Percentiles rank a stretch among this genome's conserved stretches.
phyloP scores from a whole-genome alignment of 108 stramenopile species.

The Skeletonema tropicum region DNA sequence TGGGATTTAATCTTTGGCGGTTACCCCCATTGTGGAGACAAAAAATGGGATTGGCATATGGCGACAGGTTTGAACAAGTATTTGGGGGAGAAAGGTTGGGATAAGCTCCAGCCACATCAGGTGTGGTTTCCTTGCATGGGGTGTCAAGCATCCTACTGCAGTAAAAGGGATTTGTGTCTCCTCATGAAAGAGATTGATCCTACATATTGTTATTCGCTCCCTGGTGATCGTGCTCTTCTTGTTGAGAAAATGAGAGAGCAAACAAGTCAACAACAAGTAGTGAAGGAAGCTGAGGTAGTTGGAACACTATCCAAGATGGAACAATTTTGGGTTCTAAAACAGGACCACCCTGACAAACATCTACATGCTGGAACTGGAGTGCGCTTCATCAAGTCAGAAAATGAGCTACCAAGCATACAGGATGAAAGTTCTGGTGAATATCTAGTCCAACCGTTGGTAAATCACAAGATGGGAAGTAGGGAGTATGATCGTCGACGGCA shows the following conservation, averaged over 20 bases:
- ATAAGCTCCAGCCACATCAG: constrained; percentile 6
- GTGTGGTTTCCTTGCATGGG: constrained; percentile 24
- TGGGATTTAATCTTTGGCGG: constrained; percentile 25
- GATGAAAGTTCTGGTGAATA: background rate
- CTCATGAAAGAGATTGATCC: constrained; percentile 8
- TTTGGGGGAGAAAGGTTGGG: constrained; percentile 7
- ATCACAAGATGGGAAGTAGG: constrained; percentile 1
- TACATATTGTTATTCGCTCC: background rate
- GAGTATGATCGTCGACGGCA: background rate
- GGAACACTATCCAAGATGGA: no score
- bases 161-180: constrained; percentile 9
- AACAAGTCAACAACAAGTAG: no score
- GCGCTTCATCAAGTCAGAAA: background rate
- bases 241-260: background rate
- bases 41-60: constrained; percentile 12
- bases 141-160: constrained; percentile 2
- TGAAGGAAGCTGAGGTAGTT: no score
- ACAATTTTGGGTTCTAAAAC: constrained; percentile 13
- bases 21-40: constrained; percentile 9
- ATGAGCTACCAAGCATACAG: background rate
- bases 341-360: constrained; percentile 4
- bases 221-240: constrained; percentile 4
- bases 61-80: constrained; percentile 8
- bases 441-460: constrained; percentile 10
- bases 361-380: constrained; percentile 7